Evolutionary conservation across 345 rosid species (phyloP).

Genomic region (Lepidium sativum): DNA sequence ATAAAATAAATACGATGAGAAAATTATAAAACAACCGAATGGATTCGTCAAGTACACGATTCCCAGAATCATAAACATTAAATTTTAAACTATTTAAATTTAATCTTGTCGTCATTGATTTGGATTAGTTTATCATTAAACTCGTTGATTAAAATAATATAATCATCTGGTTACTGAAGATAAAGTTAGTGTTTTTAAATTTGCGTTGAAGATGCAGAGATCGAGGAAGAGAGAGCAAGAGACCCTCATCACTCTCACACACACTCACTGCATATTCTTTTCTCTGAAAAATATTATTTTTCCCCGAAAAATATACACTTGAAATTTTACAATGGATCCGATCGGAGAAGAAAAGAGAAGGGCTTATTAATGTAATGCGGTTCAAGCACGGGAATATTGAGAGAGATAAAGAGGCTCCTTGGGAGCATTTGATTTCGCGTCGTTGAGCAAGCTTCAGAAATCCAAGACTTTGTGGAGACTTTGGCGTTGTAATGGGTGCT

Average conservation of each 20-base stretch:
- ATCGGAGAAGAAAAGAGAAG: background rate
- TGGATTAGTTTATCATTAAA: constrained; percentile 21
- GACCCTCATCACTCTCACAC: background rate
- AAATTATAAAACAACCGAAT: background rate
- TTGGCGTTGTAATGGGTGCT: constrained; percentile 24
- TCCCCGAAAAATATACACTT: too few relatives aligned
- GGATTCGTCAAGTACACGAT: constrained; percentile 46
- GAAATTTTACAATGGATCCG: background rate
- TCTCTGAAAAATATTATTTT: too few relatives aligned
- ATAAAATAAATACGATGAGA: background rate
- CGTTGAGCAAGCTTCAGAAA: constrained; percentile 36
- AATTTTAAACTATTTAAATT: constrained; percentile 9
- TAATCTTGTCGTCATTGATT: constrained; percentile 17
- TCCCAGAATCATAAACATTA: constrained; percentile 17
- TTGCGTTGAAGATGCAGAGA: constrained; percentile 19
- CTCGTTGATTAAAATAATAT: constrained; percentile 10
- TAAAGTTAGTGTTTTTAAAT: constrained; percentile 23
- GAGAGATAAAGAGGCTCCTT: background rate
- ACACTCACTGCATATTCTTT: constrained; percentile 20
- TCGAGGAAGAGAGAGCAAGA: constrained; percentile 11
- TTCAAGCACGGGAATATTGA: constrained; percentile 10
- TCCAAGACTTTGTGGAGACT: constrained; percentile 37
- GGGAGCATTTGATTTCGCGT: constrained; percentile 30
- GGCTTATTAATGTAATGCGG: constrained; percentile 19
- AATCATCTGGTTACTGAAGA: constrained; percentile 17